phyloP scores from a whole-genome alignment of 371 early-diverging fungal genomes.

The Mucor irregularis region DNA sequence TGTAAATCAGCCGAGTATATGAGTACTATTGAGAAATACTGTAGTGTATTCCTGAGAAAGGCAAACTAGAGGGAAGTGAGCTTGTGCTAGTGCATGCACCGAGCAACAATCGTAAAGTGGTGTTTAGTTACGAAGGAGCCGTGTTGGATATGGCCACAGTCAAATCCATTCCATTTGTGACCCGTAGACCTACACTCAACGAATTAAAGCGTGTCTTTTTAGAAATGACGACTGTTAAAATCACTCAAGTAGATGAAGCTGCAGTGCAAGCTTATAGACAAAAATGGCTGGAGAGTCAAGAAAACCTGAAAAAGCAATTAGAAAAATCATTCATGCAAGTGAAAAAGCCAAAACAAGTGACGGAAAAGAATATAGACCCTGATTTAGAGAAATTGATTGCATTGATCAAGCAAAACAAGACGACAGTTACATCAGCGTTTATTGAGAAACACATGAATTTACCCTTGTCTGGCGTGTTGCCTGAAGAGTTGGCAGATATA shows the following conservation, averaged over 20 bases:
- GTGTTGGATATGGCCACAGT: constrained; percentile 54
- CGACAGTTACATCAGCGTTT: constrained; percentile 40
- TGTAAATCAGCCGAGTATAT: too few relatives aligned
- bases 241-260: constrained; percentile 44
- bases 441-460: constrained; percentile 40
- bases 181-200: constrained; percentile 70
- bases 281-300: constrained; percentile 31
- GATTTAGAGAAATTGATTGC: constrained; percentile 41
- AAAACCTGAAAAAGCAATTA: constrained; percentile 22
- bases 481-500: constrained; percentile 36
- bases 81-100: constrained; percentile 74
- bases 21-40: too few relatives aligned
- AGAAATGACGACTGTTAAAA: constrained; percentile 57
- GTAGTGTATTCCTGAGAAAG: too few relatives aligned
- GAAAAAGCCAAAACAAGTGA: constrained; percentile 1
- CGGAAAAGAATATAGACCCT: constrained; percentile 6
- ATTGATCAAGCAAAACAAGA: constrained; percentile 59
- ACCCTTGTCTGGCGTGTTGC: constrained; percentile 34
- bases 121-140: constrained; percentile 67
- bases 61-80: too few relatives aligned
- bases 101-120: constrained; percentile 55
- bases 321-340: constrained; percentile 25
- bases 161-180: constrained; percentile 75
- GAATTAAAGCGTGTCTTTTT: constrained; percentile 58
- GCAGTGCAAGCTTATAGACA: constrained; percentile 28